Percentiles rank a stretch among this genome's conserved stretches.
phyloP scores from a whole-genome alignment of 805 yeast genomes.

The Suhomyces tanzawaensis region DNA sequence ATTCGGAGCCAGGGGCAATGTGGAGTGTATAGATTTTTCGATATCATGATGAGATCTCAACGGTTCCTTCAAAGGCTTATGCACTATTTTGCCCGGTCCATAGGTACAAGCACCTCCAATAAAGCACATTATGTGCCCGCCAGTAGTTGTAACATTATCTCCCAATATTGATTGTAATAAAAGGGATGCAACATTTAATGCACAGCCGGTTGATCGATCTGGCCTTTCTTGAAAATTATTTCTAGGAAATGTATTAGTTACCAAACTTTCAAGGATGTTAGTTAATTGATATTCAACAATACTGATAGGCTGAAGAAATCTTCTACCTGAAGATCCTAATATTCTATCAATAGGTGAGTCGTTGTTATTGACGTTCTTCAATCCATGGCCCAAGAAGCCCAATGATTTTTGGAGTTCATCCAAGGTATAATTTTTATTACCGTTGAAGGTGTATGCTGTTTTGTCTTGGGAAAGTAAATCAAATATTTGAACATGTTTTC shows the following conservation, averaged over 20 bases:
- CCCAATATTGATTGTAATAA: conserved; percentile 39
- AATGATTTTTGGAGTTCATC: conserved; percentile 47
- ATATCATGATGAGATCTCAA: conserved; percentile 67
- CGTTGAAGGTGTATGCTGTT: conserved; percentile 48
- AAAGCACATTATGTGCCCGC: conserved; percentile 54
- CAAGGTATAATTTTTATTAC: conserved; percentile 47
- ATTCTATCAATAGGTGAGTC: conserved; percentile 14
- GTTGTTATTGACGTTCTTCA: conserved; percentile 11
- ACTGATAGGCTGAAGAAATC: conserved; percentile 48
- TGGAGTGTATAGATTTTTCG: conserved; percentile 39
- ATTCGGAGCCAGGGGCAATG: conserved; percentile 27
- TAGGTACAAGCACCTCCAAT: conserved; percentile 64
- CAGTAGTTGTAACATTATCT: conserved; percentile 40
- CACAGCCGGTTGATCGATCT: conserved; percentile 58
- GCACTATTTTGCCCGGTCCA: conserved; percentile 65
- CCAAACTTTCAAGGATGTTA: conserved; percentile 47
- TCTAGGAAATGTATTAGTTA: conserved; percentile 49
- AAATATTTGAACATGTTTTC: conserved; percentile 58
- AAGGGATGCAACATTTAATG: conserved; percentile 47
- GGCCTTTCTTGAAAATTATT: conserved; percentile 43
- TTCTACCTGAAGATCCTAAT: conserved; percentile 24
- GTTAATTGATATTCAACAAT: conserved; percentile 52
- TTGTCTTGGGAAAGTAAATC: conserved; percentile 40
- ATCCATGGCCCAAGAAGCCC: conserved; percentile 39
- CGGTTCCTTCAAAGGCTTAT: conserved; percentile 55